These are phyloP conservation scores for Scleroderma bovista DNA, from an alignment of 768 basidiomycete species.

Conservation along the genomic window DNA sequence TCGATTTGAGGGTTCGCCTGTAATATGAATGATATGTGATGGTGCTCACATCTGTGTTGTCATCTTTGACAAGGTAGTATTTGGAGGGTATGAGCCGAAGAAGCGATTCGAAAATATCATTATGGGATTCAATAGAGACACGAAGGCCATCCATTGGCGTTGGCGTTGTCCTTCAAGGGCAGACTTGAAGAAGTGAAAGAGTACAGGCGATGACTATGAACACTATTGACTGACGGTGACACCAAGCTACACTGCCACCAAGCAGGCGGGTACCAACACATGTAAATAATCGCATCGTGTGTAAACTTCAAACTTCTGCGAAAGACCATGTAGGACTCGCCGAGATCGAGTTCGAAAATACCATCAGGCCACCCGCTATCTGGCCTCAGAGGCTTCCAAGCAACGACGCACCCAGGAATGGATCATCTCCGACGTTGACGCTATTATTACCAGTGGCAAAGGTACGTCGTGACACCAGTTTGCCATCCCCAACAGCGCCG, in stretches of 20 bases:
- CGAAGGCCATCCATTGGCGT: conserved; percentile 46
- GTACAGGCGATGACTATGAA: too few relatives aligned
- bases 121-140: conserved; percentile 74
- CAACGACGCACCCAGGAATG: conserved; percentile 45
- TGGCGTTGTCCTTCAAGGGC: conserved; percentile 43
- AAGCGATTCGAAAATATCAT: conserved; percentile 78
- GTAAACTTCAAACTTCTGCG: too few relatives aligned
- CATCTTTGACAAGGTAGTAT: conserved; percentile 57
- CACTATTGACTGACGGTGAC: too few relatives aligned
- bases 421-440: conserved; percentile 8
- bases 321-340: too few relatives aligned
- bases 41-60: conserved; percentile 11
- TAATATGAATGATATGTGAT: neutral
- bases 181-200: too few relatives aligned
- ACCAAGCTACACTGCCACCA: too few relatives aligned
- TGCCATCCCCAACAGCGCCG: conserved; percentile 8
- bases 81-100: conserved; percentile 84
- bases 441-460: conserved; percentile 19
- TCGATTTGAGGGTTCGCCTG: neutral
- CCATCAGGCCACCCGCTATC: too few relatives aligned
- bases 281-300: too few relatives aligned
- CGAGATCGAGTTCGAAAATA: too few relatives aligned
- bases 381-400: conserved; percentile 57
- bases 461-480: conserved; percentile 23
- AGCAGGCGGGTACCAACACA: too few relatives aligned